Evolutionary conservation across 495 filamentous ascomycete species (phyloP).

Genomic region (Aspergillus affinis): DNA sequence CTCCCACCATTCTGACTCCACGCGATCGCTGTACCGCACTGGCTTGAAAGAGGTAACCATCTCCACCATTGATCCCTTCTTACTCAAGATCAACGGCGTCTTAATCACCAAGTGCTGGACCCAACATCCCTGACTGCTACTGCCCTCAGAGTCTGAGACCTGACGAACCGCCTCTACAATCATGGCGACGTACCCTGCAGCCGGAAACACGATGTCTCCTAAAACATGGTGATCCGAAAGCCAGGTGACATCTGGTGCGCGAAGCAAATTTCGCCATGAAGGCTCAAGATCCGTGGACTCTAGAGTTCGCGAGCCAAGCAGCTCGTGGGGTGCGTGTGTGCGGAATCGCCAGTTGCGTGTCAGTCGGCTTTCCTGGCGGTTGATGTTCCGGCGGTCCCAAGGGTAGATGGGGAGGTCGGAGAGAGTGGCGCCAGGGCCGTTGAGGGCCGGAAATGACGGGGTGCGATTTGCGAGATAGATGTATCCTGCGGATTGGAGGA

Average conservation of each 20-base stretch:
- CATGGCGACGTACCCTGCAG: slow-evolving; percentile 49
- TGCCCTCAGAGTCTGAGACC: slow-evolving; percentile 20
- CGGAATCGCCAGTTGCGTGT: slow-evolving; percentile 46
- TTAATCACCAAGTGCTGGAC: slow-evolving; percentile 24
- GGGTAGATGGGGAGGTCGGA: slow-evolving; percentile 49
- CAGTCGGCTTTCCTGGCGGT: slow-evolving; percentile 52
- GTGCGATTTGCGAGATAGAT: slow-evolving; percentile 23
- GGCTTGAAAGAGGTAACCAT: slow-evolving; percentile 33
- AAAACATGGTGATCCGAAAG: slow-evolving; percentile 44
- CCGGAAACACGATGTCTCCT: slow-evolving; percentile 45
- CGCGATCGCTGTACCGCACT: slow-evolving; percentile 25
- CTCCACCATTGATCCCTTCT: slow-evolving; percentile 13
- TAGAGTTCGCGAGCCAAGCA: slow-evolving; percentile 43
- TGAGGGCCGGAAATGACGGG: slow-evolving; percentile 25
- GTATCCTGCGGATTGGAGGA: slow-evolving; percentile 31
- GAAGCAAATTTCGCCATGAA: slow-evolving; percentile 51
- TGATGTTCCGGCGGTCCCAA: slow-evolving; percentile 43
- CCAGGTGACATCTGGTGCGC: slow-evolving; percentile 46
- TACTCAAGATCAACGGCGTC: slow-evolving; percentile 15
- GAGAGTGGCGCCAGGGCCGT: slow-evolving; percentile 29
- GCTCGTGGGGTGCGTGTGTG: slow-evolving; percentile 41
- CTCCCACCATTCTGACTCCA: slow-evolving; percentile 42
- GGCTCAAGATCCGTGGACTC: slow-evolving; percentile 45
- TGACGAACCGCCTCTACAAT: slow-evolving; percentile 47
- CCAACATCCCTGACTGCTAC: slow-evolving; percentile 17